Evolutionary conservation across 495 filamentous ascomycete genomes (phyloP), one percentile per base, ranked within the genome.

Genomic region (Platismatia glauca): DNA sequence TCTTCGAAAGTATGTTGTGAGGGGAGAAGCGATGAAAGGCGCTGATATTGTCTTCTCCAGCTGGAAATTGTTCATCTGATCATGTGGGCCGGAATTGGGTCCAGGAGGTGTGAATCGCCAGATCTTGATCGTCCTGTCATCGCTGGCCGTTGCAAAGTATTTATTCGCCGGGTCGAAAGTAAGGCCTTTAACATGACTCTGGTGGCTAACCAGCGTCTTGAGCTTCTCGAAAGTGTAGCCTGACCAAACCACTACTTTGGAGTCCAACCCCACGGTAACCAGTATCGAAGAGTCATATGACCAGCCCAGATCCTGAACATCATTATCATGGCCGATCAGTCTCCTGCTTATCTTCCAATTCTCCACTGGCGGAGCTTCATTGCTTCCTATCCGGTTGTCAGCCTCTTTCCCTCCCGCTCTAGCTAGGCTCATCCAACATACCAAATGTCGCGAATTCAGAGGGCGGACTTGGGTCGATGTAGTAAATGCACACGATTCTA

Each of bases 101-200:
- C 84, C 79, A 0, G 94, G 94, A 3, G 91, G 86, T 18, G 87
- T 96, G 72, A 96, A 99, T 59, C 92, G 87, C 76, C 95, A 96
- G 63, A 99, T 89, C 71, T 96, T 96, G 74, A 99, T 94, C 9
- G 90, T 90, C 37, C 94, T 86, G 71, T 99, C 94, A 71, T 99
- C 94, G 75, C 90, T 95, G 1, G 94, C 91, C 2, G 94, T 99
- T 34, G 94, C 94, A 75, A 99, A 99, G 78, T 95, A 97, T 71
- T 97, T 97, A 76, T 97, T 97, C 24, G 95, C 95, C 2, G 94
- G 94, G 70, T 99, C 94, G 70, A 99, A 99, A 1, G 91, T 95
- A 69, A 99, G 89, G 31, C 94, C 94, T 73, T 99, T 99, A 71
- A 99, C 95, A 70, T 97, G 94, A 70, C 91, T 96, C 70, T 95